A percentile compares a stretch with the other conserved stretches of the same genome.
These are phyloP conservation scores for Teratosphaeria gauchensis DNA, from an alignment of 2,329 filamentous ascomycete genomes.

Conservation along the genomic window DNA sequence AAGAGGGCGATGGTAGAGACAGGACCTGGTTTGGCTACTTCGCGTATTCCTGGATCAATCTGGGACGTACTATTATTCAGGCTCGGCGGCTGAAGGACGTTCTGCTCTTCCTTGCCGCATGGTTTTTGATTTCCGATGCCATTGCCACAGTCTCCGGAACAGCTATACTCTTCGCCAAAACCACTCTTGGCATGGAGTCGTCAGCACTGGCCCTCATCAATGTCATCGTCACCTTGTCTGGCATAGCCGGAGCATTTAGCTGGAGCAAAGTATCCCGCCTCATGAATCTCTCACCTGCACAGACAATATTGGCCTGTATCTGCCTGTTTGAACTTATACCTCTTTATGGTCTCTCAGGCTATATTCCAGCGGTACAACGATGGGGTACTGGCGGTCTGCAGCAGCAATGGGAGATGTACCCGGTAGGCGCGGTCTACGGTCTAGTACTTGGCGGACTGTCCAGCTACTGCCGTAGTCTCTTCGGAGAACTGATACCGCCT, in stretches of 20 bases:
- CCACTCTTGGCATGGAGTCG: conserved; percentile 77
- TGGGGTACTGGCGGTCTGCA: conserved; percentile 79
- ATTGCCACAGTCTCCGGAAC: conserved; percentile 93
- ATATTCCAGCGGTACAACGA: conserved; percentile 65
- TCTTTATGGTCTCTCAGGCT: conserved; percentile 80
- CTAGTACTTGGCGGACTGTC: conserved; percentile 89
- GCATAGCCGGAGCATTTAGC: conserved; percentile 77
- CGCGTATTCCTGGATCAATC: conserved; percentile 72
- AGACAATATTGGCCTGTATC: conserved; percentile 89
- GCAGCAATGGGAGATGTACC: conserved; percentile 94
- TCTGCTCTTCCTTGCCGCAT: conserved; percentile 70
- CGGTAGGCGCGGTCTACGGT: conserved; percentile 80
- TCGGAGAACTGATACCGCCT: conserved; percentile 85
- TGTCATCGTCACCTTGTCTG: conserved; percentile 76
- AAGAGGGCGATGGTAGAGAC: conserved; percentile 6
- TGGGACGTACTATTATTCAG: conserved; percentile 69
- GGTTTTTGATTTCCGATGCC: conserved; percentile 90
- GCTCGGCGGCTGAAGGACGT: conserved; percentile 66
- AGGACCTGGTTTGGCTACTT: conserved; percentile 61
- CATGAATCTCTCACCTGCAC: conserved; percentile 63
- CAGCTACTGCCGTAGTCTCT: conserved; percentile 84
- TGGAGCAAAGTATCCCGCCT: conserved; percentile 72
- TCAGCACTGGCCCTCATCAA: conserved; percentile 86
- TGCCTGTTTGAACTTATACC: conserved; percentile 85
- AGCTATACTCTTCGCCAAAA: conserved; percentile 92